Conservation (phyloP, 306 rosid species). For the Vigna reflexopilosa region DNA sequence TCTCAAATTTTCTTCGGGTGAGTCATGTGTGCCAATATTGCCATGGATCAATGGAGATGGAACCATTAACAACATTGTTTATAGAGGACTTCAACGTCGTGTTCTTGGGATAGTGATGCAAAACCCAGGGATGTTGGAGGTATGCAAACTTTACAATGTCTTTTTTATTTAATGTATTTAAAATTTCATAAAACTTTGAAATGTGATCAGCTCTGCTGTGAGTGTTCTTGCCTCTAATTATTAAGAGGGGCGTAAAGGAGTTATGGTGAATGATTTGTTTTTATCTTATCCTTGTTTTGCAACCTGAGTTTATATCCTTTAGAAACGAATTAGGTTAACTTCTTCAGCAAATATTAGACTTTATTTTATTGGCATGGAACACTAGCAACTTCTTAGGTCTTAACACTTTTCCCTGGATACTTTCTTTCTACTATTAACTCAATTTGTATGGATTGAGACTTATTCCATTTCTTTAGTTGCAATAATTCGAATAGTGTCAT, state of each 20-base stretch:
- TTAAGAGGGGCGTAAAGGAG: neutral
- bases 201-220: constrained; percentile 10
- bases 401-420: too few species aligned
- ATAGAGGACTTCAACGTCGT: constrained; percentile 78
- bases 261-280: constrained; percentile 19
- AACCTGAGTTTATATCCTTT: neutral
- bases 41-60: constrained; percentile 99
- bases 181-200: constrained; percentile 24
- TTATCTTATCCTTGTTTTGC: constrained; percentile 16
- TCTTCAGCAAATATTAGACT: neutral
- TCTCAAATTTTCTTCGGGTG: constrained; percentile 52
- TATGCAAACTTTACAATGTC: constrained; percentile 40
- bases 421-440: too few species aligned
- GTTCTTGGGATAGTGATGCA: constrained; percentile 95
- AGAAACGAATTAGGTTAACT: neutral
- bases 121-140: constrained; percentile 95
- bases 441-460: too few species aligned
- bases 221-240: constrained; percentile 24
- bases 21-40: constrained; percentile 70
- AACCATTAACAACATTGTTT: constrained; percentile 69
- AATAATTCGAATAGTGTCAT: too few species aligned
- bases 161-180: constrained; percentile 13
- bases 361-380: too few species aligned
- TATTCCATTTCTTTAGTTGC: too few species aligned
- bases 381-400: too few species aligned